Percentiles rank a stretch among this genome's conserved stretches.
Conservation (phyloP, 2,329 filamentous ascomycete genomes). For the Alternaria sp. region DNA sequence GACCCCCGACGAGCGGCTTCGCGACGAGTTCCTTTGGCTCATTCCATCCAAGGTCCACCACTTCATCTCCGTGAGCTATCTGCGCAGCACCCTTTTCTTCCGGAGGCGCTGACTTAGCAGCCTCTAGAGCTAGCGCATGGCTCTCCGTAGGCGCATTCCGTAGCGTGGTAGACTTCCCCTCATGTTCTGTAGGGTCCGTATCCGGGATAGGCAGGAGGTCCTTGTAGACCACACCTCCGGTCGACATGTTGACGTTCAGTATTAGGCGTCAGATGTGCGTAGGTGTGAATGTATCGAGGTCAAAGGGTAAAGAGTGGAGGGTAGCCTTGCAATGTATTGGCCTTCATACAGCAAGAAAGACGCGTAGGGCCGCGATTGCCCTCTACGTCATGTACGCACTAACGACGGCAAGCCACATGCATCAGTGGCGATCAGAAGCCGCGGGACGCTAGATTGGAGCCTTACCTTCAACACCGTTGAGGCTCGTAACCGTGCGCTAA, state of each 20-base stretch:
- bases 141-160: constrained; percentile 54
- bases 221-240: constrained; percentile 42
- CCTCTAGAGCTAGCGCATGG: constrained; percentile 55
- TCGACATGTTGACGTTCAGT: constrained; percentile 32
- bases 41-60: constrained; percentile 74
- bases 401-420: constrained; percentile 14
- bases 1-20: constrained; percentile 68
- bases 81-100: constrained; percentile 55
- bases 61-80: constrained; percentile 56
- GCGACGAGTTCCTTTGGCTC: constrained; percentile 63
- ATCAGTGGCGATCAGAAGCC: constrained; percentile 14
- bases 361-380: constrained; percentile 1
- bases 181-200: constrained; percentile 36
- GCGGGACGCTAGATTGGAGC: not conserved
- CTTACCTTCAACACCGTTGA: not conserved
- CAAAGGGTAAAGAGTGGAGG: not conserved
- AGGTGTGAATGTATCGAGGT: not conserved
- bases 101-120: constrained; percentile 42
- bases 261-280: not conserved
- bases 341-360: constrained; percentile 11
- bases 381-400: constrained; percentile 29
- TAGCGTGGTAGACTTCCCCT: constrained; percentile 42
- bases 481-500: not conserved
- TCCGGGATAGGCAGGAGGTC: constrained; percentile 47
- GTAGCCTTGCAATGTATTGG: constrained; percentile 10